Percentiles rank a stretch among this genome's conserved stretches.
phyloP scores from a whole-genome alignment of 2,329 filamentous ascomycete species.

The Phoma sp. region DNA sequence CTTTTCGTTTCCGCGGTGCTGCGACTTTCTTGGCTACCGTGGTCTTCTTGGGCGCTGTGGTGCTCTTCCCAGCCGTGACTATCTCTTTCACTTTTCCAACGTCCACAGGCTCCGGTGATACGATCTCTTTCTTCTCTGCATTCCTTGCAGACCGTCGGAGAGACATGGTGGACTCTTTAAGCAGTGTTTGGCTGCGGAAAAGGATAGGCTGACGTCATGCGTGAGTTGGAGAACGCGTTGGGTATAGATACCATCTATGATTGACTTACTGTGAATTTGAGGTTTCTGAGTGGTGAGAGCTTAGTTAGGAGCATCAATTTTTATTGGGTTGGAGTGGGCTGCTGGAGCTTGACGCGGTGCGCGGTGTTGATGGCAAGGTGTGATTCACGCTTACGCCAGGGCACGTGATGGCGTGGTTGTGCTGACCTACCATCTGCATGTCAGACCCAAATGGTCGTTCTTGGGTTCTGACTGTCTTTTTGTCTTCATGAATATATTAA shows the following conservation, averaged over 20 bases:
- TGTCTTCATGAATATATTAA: too few species aligned
- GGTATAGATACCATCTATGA: slow-evolving; percentile 54
- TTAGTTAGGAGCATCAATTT: slow-evolving; percentile 10
- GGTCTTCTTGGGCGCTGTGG: not conserved
- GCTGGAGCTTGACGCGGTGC: slow-evolving; percentile 25
- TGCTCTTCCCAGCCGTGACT: not conserved
- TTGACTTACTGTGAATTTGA: slow-evolving; percentile 10
- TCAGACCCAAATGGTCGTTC: not conserved
- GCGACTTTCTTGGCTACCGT: slow-evolving; percentile 11
- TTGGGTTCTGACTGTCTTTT: too few species aligned
- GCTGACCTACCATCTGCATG: slow-evolving; percentile 28
- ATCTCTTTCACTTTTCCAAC: not conserved
- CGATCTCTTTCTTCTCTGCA: slow-evolving; percentile 31
- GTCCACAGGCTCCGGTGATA: too few species aligned
- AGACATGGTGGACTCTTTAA: slow-evolving; percentile 51
- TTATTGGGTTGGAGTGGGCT: slow-evolving; percentile 4
- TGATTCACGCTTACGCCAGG: slow-evolving; percentile 30
- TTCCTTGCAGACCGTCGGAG: slow-evolving; percentile 60
- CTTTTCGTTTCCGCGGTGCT: slow-evolving; percentile 30
- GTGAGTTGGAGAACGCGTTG: not conserved
- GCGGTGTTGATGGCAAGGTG: slow-evolving; percentile 8
- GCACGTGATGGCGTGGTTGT: slow-evolving; percentile 31
- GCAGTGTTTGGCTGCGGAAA: slow-evolving; percentile 5
- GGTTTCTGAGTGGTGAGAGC: not conserved
- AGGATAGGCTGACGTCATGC: slow-evolving; percentile 30